These are phyloP conservation scores for Trichoderma koningiopsis DNA, from an alignment of 2,329 filamentous ascomycete genomes.

Conservation along the genomic window DNA sequence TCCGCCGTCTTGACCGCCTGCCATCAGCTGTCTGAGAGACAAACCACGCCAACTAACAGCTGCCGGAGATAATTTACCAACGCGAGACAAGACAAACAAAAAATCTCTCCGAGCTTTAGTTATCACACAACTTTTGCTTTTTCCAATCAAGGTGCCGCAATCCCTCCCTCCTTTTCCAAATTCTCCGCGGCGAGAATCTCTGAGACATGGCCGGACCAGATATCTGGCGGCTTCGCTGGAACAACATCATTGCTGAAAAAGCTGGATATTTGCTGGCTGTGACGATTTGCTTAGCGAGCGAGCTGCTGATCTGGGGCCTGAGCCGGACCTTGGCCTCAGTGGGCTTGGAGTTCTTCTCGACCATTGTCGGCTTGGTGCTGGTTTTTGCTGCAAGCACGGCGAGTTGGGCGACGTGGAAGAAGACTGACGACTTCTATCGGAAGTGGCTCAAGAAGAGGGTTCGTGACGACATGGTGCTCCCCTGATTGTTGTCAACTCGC, in stretches of 20 bases:
- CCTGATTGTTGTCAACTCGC: background rate
- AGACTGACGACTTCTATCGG: slow-evolving; percentile 36
- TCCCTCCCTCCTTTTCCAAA: background rate
- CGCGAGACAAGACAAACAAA: background rate
- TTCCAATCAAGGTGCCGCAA: background rate
- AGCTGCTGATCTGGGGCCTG: slow-evolving; percentile 51
- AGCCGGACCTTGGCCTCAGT: slow-evolving; percentile 40
- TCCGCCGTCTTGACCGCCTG: slow-evolving; percentile 29
- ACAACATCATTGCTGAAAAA: slow-evolving; percentile 16
- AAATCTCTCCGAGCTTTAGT: background rate
- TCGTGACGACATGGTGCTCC: slow-evolving; percentile 1
- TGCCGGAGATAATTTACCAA: slow-evolving; percentile 5
- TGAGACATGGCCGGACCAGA: slow-evolving; percentile 18
- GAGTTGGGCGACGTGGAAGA: slow-evolving; percentile 27
- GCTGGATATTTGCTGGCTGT: slow-evolving; percentile 38
- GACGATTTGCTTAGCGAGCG: slow-evolving; percentile 44
- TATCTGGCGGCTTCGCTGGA: slow-evolving; percentile 28
- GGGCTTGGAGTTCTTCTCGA: slow-evolving; percentile 48
- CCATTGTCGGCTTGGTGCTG: slow-evolving; percentile 51
- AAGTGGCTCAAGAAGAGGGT: slow-evolving; percentile 41
- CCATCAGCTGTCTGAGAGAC: slow-evolving; percentile 35
- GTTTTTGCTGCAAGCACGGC: slow-evolving; percentile 42
- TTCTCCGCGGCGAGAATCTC: background rate
- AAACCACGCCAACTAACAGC: slow-evolving; percentile 3
- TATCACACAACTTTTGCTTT: background rate